A percentile compares a stretch with the other conserved stretches of the same genome.
Evolutionary conservation across 2,329 filamentous ascomycete species (phyloP).

Genomic region (Davidsoniella eucalypti): DNA sequence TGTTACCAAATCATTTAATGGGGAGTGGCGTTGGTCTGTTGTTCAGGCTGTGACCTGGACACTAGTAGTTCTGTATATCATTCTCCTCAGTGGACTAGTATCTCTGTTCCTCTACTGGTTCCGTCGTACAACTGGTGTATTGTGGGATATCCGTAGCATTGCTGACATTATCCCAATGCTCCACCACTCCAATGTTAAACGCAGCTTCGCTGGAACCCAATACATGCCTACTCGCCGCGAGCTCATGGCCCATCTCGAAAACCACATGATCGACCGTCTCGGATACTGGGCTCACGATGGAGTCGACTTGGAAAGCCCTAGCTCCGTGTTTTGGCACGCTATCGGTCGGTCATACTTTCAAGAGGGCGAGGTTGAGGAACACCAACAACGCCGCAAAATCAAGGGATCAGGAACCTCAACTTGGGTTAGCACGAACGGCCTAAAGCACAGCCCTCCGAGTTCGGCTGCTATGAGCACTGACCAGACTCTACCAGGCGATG

Average conservation of each 20-base stretch:
- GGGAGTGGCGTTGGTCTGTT: slow-evolving; percentile 62
- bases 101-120: slow-evolving; percentile 49
- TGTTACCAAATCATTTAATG: slow-evolving; percentile 40
- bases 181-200: slow-evolving; percentile 61
- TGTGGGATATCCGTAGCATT: slow-evolving; percentile 71
- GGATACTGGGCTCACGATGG: slow-evolving; percentile 55
- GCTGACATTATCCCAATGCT: slow-evolving; percentile 68
- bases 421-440: not conserved
- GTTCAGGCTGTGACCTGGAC: slow-evolving; percentile 67
- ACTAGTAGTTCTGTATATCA: slow-evolving; percentile 54
- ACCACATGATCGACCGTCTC: slow-evolving; percentile 50
- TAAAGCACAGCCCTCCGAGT: not conserved
- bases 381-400: slow-evolving; percentile 1
- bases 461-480: slow-evolving; percentile 1
- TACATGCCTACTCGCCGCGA: slow-evolving; percentile 34
- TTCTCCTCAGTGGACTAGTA: slow-evolving; percentile 42
- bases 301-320: slow-evolving; percentile 36
- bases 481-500: slow-evolving; percentile 4
- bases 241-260: slow-evolving; percentile 35
- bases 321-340: slow-evolving; percentile 56
- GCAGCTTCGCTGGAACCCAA: slow-evolving; percentile 55
- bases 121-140: slow-evolving; percentile 51
- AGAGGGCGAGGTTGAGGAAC: slow-evolving; percentile 4
- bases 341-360: slow-evolving; percentile 36
- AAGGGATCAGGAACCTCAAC: slow-evolving; percentile 3